phyloP scores from a whole-genome alignment of 306 rosid species.

The Cucumis melo region DNA sequence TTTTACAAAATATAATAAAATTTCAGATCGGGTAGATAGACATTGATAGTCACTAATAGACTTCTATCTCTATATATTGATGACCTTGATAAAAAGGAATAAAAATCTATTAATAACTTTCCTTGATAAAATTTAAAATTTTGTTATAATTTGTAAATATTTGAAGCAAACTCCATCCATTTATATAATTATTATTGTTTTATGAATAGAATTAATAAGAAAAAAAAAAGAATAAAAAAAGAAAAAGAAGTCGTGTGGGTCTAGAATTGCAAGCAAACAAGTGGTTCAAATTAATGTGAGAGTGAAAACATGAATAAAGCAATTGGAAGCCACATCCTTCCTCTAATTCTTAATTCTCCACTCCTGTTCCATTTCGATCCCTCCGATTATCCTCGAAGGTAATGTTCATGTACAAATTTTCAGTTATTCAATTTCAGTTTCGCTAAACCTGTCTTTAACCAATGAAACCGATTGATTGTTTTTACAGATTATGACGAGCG shows the following conservation, averaged over 20 bases:
- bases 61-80: too few species aligned
- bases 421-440: neutral
- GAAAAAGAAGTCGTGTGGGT: neutral
- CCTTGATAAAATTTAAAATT: too few species aligned
- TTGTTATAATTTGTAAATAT: too few species aligned
- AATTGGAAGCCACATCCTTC: neutral
- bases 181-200: too few species aligned
- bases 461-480: neutral
- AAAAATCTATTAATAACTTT: too few species aligned
- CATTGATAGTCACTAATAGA: too few species aligned
- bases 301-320: neutral
- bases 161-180: too few species aligned
- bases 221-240: neutral
- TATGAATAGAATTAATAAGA: too few species aligned
- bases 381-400: neutral
- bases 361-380: neutral
- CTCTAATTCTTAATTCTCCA: neutral
- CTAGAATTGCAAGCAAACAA: neutral
- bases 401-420: neutral
- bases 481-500: slow-evolving; percentile 48
- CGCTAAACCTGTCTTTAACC: neutral
- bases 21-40: too few species aligned
- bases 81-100: too few species aligned
- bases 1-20: too few species aligned
- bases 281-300: neutral